Base-by-base conservation (phyloP, 1,284 basidiomycete genomes). In the Porogramme epimiltina region DNA sequence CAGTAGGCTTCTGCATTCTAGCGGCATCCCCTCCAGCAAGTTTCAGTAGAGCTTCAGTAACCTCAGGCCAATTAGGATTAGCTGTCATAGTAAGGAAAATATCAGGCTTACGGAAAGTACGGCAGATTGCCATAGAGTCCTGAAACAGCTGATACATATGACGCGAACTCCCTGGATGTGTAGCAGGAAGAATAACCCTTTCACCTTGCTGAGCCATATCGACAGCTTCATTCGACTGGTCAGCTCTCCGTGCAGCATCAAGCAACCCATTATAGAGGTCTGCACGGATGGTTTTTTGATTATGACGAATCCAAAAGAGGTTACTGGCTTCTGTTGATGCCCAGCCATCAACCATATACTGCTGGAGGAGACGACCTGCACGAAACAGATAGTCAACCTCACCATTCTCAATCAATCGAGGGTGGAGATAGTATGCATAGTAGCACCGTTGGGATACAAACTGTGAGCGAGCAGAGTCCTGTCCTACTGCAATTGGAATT, bases 71-170 rank as follows among this genome's bases (percentile, higher is more conserved):
- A 0, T 63, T 52, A 0, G 72, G 73, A 66, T 81, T 81, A 4
- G 70, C 67, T 4, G 77, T 81, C 53, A 78, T 69, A 0, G 77
- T 81, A 3, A 79, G 61, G 55, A 80, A 79, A 5, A 79, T 56
- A 52, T 77, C 73, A 4, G 73, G 66, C 16, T 69, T 66, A 1
- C 60, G 52, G 40, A 62, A 72, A 19, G 62, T 54, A 0, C 69
- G 60, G 2, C 68, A 68, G 20, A 79, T 64, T 0, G 76, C 75
- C 62, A 80, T 69, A 0, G 76, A 62, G 56, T 81, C 76, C 44
- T 79, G 76, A 46, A 68, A 74, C 0, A 61, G 53, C 49, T 78
- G 71, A 2, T 66, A 51, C 75, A 80, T 77, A 28, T 74, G 58
- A 0, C 70, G 56, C 23, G 73, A 67, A 10, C 77, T 68, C 9